Evolutionary conservation across 371 early-diverging fungal species (phyloP), one percentile per base, ranked within the genome.

Genomic region (Mortierella sp.): DNA sequence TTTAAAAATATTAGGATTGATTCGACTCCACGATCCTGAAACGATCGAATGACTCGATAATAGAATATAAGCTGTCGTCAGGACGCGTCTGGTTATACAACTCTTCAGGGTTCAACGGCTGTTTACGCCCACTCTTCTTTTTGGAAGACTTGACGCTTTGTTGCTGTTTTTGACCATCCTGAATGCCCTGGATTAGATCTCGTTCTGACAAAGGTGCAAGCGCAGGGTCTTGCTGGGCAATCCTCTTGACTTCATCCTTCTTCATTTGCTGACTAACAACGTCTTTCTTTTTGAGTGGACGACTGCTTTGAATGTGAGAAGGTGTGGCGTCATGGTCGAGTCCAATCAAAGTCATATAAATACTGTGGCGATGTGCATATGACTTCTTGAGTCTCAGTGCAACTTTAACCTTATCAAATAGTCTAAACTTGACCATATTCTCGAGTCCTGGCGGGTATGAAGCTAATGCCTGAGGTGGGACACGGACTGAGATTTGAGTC

Each of bases 341-440:
- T 59, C 87, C 89, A 13, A 89, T 82, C 64, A 90, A 63, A 2
- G 86, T 83, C 89, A 91, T 88, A 42, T 89, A 88, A 17, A 89
- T 88, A 64, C 85, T 84, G 47, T 90, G 88, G 12, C 90, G 88
- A 66, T 90, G 91, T 10, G 88, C 89, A 62, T 87, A 87, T 12
- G 90, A 90, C 56, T 84, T 85, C 10, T 88, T 86, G 35, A 89
- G 75, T 54, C 87, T 85, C 10, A 91, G 75, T 0, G 89, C 86
- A 0, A 91, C 89, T 45, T 83, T 82, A 26, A 91, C 88, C 57
- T 85, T 86, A 78, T 91, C 90, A 71, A 91, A 91, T 19, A 90
- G 60, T 17, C 76, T 78, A 66, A 90, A 88, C 29, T 73, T 65
- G 59, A 90, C 83, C 37, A 84, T 82, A 23, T 67, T 72, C 1